phyloP scores from a whole-genome alignment of 1,284 basidiomycete genomes.

The Stygiomarasmius scandens region DNA sequence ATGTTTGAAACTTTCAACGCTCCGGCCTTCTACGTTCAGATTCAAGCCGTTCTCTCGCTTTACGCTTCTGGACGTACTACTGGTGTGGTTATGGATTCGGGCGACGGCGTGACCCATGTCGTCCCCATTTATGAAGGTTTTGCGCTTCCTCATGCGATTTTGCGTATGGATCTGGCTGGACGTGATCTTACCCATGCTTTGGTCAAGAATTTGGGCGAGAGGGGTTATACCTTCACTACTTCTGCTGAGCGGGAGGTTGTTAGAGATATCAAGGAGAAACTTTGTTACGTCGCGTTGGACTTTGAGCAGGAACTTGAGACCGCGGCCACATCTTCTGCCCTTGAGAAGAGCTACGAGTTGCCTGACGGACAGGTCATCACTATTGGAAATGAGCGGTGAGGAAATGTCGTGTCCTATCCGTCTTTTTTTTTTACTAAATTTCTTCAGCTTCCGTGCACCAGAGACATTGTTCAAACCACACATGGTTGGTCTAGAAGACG shows the following conservation, averaged over 20 bases:
- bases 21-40: slow-evolving; percentile 16
- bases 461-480: slow-evolving; percentile 98
- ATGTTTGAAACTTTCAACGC: slow-evolving; percentile 18
- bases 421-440: background rate
- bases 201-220: slow-evolving; percentile 15
- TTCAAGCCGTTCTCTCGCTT: slow-evolving; percentile 15
- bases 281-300: slow-evolving; percentile 17
- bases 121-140: slow-evolving; percentile 18
- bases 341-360: slow-evolving; percentile 17
- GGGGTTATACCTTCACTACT: slow-evolving; percentile 13
- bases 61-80: slow-evolving; percentile 18
- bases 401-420: background rate
- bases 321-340: slow-evolving; percentile 10
- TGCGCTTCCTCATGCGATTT: slow-evolving; percentile 15
- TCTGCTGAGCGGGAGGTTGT: slow-evolving; percentile 14
- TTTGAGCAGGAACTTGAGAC: slow-evolving; percentile 14
- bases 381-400: slow-evolving; percentile 19
- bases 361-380: slow-evolving; percentile 18
- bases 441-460: slow-evolving; percentile 85
- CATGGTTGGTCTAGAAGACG: slow-evolving; percentile 90
- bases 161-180: slow-evolving; percentile 14
- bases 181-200: slow-evolving; percentile 12
- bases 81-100: slow-evolving; percentile 15
- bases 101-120: slow-evolving; percentile 15
- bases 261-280: slow-evolving; percentile 15